Evolutionary conservation across 2,329 filamentous ascomycete species (phyloP).

Genomic region (Dendrostoma leiphaemia): DNA sequence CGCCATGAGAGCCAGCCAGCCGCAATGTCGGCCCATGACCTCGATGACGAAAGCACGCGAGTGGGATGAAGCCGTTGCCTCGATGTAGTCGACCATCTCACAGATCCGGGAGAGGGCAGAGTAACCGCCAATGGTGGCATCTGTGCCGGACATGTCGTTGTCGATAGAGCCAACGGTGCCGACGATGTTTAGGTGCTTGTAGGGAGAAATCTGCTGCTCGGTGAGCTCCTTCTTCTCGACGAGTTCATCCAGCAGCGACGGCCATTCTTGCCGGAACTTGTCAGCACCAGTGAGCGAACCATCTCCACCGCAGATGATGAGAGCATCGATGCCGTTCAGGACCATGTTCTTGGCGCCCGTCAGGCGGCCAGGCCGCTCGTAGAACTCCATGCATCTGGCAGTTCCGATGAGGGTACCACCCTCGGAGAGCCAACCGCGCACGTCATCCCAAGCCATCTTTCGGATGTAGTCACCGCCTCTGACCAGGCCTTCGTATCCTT

Average conservation of each 20-base stretch:
- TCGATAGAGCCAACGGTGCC: constrained; percentile 96
- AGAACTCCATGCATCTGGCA: constrained; percentile 88
- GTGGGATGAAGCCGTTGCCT: constrained; percentile 91
- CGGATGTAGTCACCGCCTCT: constrained; percentile 84
- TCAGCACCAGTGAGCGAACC: constrained; percentile 95
- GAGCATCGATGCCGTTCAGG: constrained; percentile 85
- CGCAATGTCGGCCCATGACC: constrained; percentile 97
- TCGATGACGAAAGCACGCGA: constrained; percentile 96
- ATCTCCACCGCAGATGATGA: constrained; percentile 96
- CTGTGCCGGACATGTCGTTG: constrained; percentile 95
- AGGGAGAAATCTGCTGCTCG: constrained; percentile 68
- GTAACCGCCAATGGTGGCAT: constrained; percentile 96
- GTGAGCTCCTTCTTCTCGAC: constrained; percentile 72
- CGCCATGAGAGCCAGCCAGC: constrained; percentile 95
- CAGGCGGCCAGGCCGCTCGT: constrained; percentile 80
- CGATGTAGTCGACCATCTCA: constrained; percentile 94
- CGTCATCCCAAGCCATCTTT: constrained; percentile 88
- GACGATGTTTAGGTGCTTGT: constrained; percentile 89
- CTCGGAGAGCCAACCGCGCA: constrained; percentile 89
- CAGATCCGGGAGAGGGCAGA: constrained; percentile 91
- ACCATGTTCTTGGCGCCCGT: constrained; percentile 93
- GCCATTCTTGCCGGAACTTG: constrained; percentile 90
- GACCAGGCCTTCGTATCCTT: constrained; percentile 95
- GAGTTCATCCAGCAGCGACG: constrained; percentile 80
- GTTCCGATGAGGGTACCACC: constrained; percentile 96